Evolutionary conservation across 1,139 yeast species (phyloP).

Genomic region (Chernovozyma sophiae-reginae): DNA sequence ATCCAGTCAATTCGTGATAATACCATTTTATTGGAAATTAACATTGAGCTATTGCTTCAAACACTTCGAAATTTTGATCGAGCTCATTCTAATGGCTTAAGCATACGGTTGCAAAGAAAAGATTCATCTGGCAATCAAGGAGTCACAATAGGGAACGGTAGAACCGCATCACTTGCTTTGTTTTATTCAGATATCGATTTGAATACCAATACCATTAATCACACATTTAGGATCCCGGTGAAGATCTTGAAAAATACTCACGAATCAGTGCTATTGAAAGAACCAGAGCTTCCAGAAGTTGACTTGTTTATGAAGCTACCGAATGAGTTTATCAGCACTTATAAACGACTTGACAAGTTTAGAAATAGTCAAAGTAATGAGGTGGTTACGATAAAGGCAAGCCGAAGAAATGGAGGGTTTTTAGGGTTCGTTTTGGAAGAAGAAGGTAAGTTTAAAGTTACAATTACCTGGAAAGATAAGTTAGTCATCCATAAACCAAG

Average conservation of each 20-base stretch:
- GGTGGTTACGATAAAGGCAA: slow-evolving; percentile 30
- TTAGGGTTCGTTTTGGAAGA: slow-evolving; percentile 51
- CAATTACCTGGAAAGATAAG: slow-evolving; percentile 54
- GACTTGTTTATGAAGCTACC: slow-evolving; percentile 52
- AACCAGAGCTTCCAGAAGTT: slow-evolving; percentile 46
- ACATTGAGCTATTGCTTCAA: slow-evolving; percentile 51
- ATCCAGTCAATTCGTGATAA: slow-evolving; percentile 43
- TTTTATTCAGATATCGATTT: slow-evolving; percentile 38
- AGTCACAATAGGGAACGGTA: slow-evolving; percentile 21
- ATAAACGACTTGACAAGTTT: slow-evolving; percentile 56
- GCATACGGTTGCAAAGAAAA: slow-evolving; percentile 49
- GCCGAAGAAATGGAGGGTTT: slow-evolving; percentile 31
- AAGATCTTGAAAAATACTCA: slow-evolving; percentile 45
- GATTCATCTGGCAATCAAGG: slow-evolving; percentile 30
- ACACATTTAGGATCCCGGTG: slow-evolving; percentile 58
- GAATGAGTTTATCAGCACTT: slow-evolving; percentile 40
- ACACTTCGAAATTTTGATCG: slow-evolving; percentile 51
- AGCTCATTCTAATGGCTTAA: slow-evolving; percentile 44
- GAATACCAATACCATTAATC: slow-evolving; percentile 40
- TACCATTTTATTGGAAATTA: slow-evolving; percentile 51
- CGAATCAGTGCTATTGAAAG: slow-evolving; percentile 35
- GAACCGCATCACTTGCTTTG: slow-evolving; percentile 51
- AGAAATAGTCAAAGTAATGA: slow-evolving; percentile 28
- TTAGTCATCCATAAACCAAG: slow-evolving; percentile 33
- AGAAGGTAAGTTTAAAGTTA: slow-evolving; percentile 48